Evolutionary conservation across 2,329 filamentous ascomycete genomes (phyloP).

Genomic region (Pyricularia sp.): DNA sequence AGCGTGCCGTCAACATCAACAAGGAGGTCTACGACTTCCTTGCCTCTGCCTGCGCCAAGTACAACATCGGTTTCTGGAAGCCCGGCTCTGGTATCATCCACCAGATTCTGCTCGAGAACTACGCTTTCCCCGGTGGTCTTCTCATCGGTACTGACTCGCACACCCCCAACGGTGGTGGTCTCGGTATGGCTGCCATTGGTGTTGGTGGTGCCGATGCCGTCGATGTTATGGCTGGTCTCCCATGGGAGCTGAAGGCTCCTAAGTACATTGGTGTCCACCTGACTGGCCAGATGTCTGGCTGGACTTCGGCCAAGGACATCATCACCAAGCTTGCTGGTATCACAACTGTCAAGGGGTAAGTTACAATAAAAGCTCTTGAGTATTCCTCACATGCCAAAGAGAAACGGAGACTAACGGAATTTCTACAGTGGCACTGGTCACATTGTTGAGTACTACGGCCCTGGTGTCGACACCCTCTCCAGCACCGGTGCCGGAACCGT

Average conservation of each 20-base stretch:
- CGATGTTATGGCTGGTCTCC: conserved; percentile 93
- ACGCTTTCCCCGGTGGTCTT: conserved; percentile 95
- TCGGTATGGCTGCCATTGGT: conserved; percentile 89
- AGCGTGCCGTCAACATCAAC: conserved; percentile 83
- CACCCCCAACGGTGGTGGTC: conserved; percentile 92
- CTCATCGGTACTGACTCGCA: conserved; percentile 95
- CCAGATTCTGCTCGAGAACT: conserved; percentile 97
- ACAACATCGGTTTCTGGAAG: conserved; percentile 99
- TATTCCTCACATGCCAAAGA: neutral
- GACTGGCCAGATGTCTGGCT: conserved; percentile 77
- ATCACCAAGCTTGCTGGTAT: conserved; percentile 97
- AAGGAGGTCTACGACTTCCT: conserved; percentile 97
- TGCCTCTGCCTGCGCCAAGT: conserved; percentile 87
- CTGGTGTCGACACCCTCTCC: conserved; percentile 43
- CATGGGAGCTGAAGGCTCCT: conserved; percentile 96
- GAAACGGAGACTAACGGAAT: neutral
- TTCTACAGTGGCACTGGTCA: conserved; percentile 61
- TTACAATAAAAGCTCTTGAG: neutral
- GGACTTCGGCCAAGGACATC: conserved; percentile 91
- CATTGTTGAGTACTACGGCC: conserved; percentile 63
- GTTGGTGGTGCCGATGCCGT: conserved; percentile 97
- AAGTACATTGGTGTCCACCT: conserved; percentile 95
- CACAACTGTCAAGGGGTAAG: conserved; percentile 76
- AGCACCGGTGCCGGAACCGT: conserved; percentile 84
- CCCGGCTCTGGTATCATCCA: conserved; percentile 98